Base-by-base conservation (phyloP, 1,284 basidiomycete genomes). In the Cystobasidium sp. region DNA sequence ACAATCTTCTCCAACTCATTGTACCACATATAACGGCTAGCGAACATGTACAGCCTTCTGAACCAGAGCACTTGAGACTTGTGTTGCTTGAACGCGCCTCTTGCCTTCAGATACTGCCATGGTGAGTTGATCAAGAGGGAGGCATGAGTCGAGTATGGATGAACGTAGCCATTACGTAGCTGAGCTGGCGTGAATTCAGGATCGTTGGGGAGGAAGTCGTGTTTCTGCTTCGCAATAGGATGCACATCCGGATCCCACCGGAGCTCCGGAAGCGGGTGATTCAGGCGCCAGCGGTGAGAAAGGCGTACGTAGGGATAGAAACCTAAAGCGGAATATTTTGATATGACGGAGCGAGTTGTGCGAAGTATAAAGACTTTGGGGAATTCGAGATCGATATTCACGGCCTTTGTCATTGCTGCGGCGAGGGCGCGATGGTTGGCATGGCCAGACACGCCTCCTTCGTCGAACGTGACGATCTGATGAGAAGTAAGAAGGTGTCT, bases 401-500 rank as follows among this genome's bases (percentile, higher is more conserved):
- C 63, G 6, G 64, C 49, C 59, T 76, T 44, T n/a, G 41, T 53
- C 24, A 77, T 49, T 1, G 74, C 73, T 0, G 39, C 88, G 83
- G 87, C 87, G 22, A 95, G 84, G 0, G 93, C 89, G 71, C 86
- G 86, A 82, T 99, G 96, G 82, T 99, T 99, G 0, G 92, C 90
- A 80, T 99, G 96, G 0, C 85, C 85, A 8, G 94, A 94, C 5
- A 99, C 85, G 0, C 97, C 96, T 3, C 81, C 77, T 0, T 82
- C 77, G 83, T 99, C 96, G 79, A 99, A 99, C 0, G 96, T 97
- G 72, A 99, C 84, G 69, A 99, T 88, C 91, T 96, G 80, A 6
- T 18, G 31, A 63, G 52, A 63, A 62, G 67, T 62, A 64, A 44
- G 62, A 43, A 22, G 39, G 7, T 3, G 22, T 51, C 46, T 37